A percentile compares a stretch with the other conserved stretches of the same genome.
phyloP scores from a whole-genome alignment of 129 eudicot species.

The Escallonia herrerae region DNA sequence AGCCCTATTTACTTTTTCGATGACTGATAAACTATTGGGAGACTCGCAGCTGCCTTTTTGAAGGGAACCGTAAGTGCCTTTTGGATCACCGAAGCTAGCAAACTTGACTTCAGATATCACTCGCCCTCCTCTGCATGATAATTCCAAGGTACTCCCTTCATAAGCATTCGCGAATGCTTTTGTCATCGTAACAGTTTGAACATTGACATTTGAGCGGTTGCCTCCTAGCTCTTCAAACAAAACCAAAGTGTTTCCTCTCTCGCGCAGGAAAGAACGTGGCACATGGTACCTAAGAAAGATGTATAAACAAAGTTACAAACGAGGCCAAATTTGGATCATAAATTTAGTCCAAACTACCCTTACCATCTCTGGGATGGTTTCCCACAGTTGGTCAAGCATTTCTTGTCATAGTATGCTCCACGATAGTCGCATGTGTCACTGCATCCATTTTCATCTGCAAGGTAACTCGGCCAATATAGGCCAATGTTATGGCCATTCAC shows the following conservation, averaged over 20 bases:
- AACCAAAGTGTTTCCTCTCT: not conserved
- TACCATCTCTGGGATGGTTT: not conserved
- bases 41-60: no score
- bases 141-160: not conserved
- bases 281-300: not conserved
- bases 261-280: not conserved
- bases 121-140: no score
- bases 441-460: no score
- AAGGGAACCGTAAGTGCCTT: no score
- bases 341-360: not conserved
- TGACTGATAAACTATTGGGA: no score
- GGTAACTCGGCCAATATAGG: no score
- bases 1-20: no score
- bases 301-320: no score
- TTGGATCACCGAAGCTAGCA: no score
- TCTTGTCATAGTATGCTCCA: not conserved
- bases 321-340: not conserved
- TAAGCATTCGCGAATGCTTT: not conserved
- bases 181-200: not conserved
- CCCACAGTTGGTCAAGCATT: not conserved
- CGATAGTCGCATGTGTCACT: no score
- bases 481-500: no score
- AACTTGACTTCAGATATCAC: no score
- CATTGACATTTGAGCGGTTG: not conserved
- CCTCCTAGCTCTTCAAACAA: not conserved